These are phyloP conservation scores for Juncus inflexus DNA, from an alignment of 176 grass and related monocot genomes.

Conservation along the genomic window DNA sequence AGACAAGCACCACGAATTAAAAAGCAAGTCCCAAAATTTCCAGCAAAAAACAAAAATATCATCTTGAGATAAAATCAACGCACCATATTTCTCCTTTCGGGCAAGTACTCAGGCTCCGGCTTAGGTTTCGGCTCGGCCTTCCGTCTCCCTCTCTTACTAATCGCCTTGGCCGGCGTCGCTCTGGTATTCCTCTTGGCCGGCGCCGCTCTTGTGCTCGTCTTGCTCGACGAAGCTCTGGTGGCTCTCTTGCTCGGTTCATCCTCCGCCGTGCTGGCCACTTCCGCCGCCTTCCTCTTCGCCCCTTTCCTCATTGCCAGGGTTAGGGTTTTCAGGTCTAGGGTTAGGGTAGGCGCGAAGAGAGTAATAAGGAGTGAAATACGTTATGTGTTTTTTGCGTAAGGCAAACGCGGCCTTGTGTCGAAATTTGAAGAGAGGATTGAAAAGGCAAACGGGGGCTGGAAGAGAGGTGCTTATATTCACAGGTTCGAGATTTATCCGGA, in stretches of 20 bases:
- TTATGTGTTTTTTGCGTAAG: background rate
- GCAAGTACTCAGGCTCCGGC: slow-evolving; percentile 48
- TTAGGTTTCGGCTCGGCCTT: slow-evolving; percentile 43
- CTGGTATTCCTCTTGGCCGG: slow-evolving; percentile 11
- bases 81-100: slow-evolving; percentile 51
- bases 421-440: slow-evolving; percentile 55
- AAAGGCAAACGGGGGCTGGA: no score
- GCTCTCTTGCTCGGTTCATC: slow-evolving; percentile 17
- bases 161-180: slow-evolving; percentile 6
- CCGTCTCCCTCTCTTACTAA: slow-evolving; percentile 28
- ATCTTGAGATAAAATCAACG: slow-evolving; percentile 1
- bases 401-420: slow-evolving; percentile 32
- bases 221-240: background rate
- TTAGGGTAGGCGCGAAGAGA: slow-evolving; percentile 51
- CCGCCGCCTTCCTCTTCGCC: slow-evolving; percentile 40
- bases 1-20: background rate
- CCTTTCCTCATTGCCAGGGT: slow-evolving; percentile 37
- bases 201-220: background rate
- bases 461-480: no score
- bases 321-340: slow-evolving; percentile 24
- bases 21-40: background rate
- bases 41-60: background rate
- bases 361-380: no score
- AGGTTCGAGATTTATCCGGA: no score
- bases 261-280: background rate